Base-by-base conservation (phyloP, 805 yeast species). In the Cyberlindnera mrakii region DNA sequence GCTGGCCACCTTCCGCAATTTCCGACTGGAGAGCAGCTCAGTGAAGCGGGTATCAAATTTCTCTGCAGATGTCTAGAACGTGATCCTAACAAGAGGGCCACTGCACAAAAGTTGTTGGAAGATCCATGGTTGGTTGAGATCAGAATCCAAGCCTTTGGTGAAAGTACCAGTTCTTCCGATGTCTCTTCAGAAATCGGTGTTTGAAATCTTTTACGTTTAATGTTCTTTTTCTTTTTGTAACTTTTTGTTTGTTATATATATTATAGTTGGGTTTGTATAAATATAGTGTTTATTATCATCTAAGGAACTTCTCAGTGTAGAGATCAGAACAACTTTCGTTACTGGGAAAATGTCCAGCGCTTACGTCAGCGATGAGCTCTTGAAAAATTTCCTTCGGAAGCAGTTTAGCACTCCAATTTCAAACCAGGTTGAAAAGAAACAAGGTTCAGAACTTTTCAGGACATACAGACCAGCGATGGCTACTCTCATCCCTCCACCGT, bases 101-200 rank as follows among this genome's bases (percentile, higher is more conserved):
- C 85, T 25, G 97, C 99, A 0, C 82, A 80, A 40, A 97, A 88
- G 53, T 70, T 93, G 40, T 66, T 91, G 51, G 76, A 76, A 49
- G 96, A 90, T 59, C 96, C 96, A 4, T 90, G 97, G 97, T 82
- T 89, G 42, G 74, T 76, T 36, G 77, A 78, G 31, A 84, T 84
- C 43, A 65, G 90, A 51, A 76, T 77, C 47, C 74, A 78, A 42
- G 90, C 90, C 0, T 84, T 84, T 58, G 84, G 75, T 37, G 70
- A 70, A 23, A 57, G 64, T 17, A 42, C 51, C 7, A 49, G 54
- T 6, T 52, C 60, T 3, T 55, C 62, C 8, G 54, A 51, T 25
- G 50, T 46, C n/a, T 53, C 56, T 2, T 50, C 56, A n/a, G 56
- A 53, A 27, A 40, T 47, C 38, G 55, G 56, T 14, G 48, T 42